phyloP scores from a whole-genome alignment of 805 yeast species.

The Sugiyamaella smithiae region DNA sequence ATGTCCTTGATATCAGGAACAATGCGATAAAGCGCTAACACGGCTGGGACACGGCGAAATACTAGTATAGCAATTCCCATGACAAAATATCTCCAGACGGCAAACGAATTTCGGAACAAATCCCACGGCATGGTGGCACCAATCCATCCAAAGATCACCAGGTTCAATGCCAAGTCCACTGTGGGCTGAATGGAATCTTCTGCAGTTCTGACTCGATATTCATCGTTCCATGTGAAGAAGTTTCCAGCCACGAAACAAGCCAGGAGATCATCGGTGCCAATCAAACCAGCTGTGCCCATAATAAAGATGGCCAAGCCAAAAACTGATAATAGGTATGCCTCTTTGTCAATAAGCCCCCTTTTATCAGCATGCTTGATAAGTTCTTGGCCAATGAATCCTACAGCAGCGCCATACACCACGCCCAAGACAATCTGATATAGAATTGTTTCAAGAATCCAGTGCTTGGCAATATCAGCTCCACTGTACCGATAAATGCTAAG shows the following conservation, averaged over 20 bases:
- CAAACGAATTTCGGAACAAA: slow-evolving; percentile 44
- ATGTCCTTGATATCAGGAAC: slow-evolving; percentile 61
- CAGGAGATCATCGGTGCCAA: slow-evolving; percentile 69
- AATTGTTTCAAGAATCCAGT: slow-evolving; percentile 61
- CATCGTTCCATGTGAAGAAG: slow-evolving; percentile 72
- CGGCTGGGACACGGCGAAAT: slow-evolving; percentile 36
- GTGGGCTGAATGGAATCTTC: slow-evolving; percentile 64
- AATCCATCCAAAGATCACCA: slow-evolving; percentile 65
- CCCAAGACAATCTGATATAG: slow-evolving; percentile 63
- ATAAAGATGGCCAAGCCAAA: slow-evolving; percentile 53
- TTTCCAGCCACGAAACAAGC: slow-evolving; percentile 75
- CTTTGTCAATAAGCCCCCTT: slow-evolving; percentile 52
- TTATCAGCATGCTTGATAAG: slow-evolving; percentile 53
- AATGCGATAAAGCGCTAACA: slow-evolving; percentile 49
- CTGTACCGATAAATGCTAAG: slow-evolving; percentile 50
- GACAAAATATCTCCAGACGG: slow-evolving; percentile 36
- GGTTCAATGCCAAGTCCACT: slow-evolving; percentile 60
- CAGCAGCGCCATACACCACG: slow-evolving; percentile 43
- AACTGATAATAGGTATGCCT: slow-evolving; percentile 54
- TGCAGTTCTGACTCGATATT: slow-evolving; percentile 56
- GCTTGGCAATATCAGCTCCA: slow-evolving; percentile 53
- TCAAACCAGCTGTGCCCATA: slow-evolving; percentile 60
- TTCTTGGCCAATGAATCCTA: slow-evolving; percentile 52
- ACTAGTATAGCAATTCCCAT: slow-evolving; percentile 33
- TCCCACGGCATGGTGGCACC: slow-evolving; percentile 74